A percentile compares a stretch with the other conserved stretches of the same genome.
Evolutionary conservation across 495 filamentous ascomycete genomes (phyloP).

Genomic region (Coniosporium apollinis): DNA sequence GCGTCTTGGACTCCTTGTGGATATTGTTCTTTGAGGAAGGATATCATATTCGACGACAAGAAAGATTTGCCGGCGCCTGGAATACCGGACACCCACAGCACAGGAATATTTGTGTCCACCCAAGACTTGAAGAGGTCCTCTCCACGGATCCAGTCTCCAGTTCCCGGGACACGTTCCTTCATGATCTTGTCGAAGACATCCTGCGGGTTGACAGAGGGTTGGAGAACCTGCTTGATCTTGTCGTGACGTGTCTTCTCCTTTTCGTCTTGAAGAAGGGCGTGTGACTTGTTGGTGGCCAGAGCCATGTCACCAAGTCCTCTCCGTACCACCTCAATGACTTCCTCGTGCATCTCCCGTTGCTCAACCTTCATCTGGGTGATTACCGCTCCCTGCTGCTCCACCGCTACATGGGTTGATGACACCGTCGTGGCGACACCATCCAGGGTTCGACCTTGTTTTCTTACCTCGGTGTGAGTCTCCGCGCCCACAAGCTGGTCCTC

Average conservation of each 20-base stretch:
- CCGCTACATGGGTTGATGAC: constrained; percentile 2
- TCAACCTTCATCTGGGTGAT: neutral
- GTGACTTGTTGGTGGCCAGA: constrained; percentile 2
- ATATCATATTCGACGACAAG: constrained; percentile 18
- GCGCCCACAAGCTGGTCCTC: constrained; percentile 21
- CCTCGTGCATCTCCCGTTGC: neutral
- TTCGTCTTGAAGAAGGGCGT: constrained; percentile 1
- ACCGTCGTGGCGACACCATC: constrained; percentile 9
- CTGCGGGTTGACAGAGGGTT: constrained; percentile 9
- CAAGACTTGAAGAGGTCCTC: constrained; percentile 18
- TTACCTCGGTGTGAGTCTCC: constrained; percentile 17
- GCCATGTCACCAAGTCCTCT: constrained; percentile 1
- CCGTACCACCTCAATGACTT: too few relatives aligned
- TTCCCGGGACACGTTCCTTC: constrained; percentile 15
- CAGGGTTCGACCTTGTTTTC: constrained; percentile 9
- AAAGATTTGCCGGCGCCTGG: constrained; percentile 24
- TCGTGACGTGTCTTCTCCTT: constrained; percentile 7
- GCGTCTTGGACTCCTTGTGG: constrained; percentile 7
- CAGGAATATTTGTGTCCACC: constrained; percentile 12
- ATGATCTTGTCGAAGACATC: constrained; percentile 19
- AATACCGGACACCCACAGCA: constrained; percentile 21
- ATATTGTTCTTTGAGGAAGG: constrained; percentile 7
- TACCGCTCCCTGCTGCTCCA: constrained; percentile 1
- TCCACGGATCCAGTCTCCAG: constrained; percentile 21
- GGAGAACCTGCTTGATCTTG: constrained; percentile 7